Percentiles rank a stretch among this genome's conserved stretches.
These are phyloP conservation scores for Xerocomus spinulosus DNA, from an alignment of 768 basidiomycete species.

Conservation along the genomic window DNA sequence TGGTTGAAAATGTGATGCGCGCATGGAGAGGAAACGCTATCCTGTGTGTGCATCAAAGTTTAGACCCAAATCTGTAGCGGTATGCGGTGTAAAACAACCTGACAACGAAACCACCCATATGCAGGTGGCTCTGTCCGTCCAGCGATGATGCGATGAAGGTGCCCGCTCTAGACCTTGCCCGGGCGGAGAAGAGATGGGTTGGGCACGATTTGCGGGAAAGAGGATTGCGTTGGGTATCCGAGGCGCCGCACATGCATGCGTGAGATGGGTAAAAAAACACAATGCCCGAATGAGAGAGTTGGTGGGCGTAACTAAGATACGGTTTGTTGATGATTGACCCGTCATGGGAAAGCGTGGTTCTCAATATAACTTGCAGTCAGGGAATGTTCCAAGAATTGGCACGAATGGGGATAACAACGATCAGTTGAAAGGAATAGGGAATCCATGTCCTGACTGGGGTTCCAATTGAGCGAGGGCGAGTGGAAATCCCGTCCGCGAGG, in stretches of 20 bases:
- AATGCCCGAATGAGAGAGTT: not conserved
- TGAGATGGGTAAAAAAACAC: not conserved
- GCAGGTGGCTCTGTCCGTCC: conserved; percentile 13
- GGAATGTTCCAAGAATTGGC: conserved; percentile 8
- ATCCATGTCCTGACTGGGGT: conserved; percentile 11
- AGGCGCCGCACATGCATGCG: conserved; percentile 6
- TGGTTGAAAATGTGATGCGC: not conserved
- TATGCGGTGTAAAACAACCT: conserved; percentile 1
- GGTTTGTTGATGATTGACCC: conserved; percentile 8
- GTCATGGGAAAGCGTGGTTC: conserved; percentile 21
- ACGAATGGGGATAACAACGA: conserved; percentile 18
- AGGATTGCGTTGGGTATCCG: not conserved
- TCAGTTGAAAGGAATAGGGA: conserved; percentile 9
- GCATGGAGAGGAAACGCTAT: not conserved
- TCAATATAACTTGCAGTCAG: conserved; percentile 11
- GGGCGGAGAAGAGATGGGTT: conserved; percentile 4
- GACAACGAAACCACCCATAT: conserved; percentile 13
- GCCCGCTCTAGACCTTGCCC: not conserved
- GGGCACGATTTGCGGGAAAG: conserved; percentile 8
- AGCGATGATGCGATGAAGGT: conserved; percentile 5
- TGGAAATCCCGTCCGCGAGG: conserved; percentile 16
- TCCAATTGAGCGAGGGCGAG: conserved; percentile 2
- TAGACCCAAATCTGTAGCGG: not conserved
- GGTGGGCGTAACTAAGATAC: conserved; percentile 23
- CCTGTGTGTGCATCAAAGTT: conserved; percentile 4